These are phyloP conservation scores for Beauveria sp. DNA, from an alignment of 2,329 filamentous ascomycete genomes.

Conservation along the genomic window DNA sequence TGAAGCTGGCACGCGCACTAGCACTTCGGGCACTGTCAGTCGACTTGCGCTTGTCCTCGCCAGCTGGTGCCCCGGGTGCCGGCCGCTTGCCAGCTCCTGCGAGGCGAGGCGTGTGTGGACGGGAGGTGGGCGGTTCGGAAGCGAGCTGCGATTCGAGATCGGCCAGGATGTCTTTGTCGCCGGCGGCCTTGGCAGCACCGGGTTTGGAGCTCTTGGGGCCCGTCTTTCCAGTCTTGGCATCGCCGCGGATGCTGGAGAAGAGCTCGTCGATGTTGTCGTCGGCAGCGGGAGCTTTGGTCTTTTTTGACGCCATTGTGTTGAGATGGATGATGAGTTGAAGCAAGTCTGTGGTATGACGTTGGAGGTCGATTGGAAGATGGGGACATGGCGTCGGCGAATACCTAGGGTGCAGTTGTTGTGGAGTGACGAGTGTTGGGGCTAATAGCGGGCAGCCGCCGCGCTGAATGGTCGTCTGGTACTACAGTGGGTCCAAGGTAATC, in stretches of 20 bases:
- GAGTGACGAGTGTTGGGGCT: too few relatives aligned
- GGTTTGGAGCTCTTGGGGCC: conserved; percentile 36
- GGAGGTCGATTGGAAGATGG: neutral
- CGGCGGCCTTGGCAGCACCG: conserved; percentile 38
- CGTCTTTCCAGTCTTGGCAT: conserved; percentile 42
- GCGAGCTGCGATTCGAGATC: conserved; percentile 72
- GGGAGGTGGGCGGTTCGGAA: conserved; percentile 60
- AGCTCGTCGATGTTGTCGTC: conserved; percentile 60
- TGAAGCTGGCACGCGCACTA: conserved; percentile 64
- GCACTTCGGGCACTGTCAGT: conserved; percentile 67
- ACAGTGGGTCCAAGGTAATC: too few relatives aligned
- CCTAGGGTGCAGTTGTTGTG: neutral
- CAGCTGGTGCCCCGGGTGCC: conserved; percentile 43
- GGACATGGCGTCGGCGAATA: neutral
- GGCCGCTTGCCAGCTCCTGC: conserved; percentile 39
- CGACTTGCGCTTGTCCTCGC: conserved; percentile 72
- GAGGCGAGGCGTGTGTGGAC: conserved; percentile 75
- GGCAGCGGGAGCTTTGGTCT: conserved; percentile 43
- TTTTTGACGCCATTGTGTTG: conserved; percentile 49
- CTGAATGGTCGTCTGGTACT: neutral
- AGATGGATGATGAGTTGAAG: neutral
- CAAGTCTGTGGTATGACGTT: conserved; percentile 5
- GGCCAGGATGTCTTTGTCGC: conserved; percentile 70
- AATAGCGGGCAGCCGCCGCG: neutral
- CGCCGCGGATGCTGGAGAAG: conserved; percentile 54